Evolutionary conservation across 441 rosid species (phyloP).

Genomic region (Corymbia calophylla): DNA sequence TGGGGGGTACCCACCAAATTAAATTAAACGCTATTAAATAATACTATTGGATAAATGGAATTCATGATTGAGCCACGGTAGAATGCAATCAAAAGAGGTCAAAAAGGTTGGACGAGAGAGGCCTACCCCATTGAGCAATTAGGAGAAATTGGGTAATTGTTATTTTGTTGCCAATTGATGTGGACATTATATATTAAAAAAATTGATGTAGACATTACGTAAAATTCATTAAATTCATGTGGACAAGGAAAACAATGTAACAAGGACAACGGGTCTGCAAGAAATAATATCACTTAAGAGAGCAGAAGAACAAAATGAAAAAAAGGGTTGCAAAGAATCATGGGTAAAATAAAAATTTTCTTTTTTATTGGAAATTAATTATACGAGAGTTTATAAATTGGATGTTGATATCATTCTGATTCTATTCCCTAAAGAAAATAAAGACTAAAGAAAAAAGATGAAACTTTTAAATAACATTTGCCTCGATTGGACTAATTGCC

Average conservation of each 20-base stretch:
- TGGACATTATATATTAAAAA: neutral
- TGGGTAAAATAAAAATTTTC: neutral
- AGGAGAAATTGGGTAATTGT: no score
- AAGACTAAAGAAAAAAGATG: neutral
- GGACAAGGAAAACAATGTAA: neutral
- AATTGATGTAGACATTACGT: neutral
- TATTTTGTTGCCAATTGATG: neutral
- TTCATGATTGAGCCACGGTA: fast-evolving
- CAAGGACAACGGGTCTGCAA: neutral
- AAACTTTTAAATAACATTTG: neutral
- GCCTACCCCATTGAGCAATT: neutral
- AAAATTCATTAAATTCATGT: neutral
- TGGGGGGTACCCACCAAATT: neutral
- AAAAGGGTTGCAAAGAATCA: neutral
- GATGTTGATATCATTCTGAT: neutral
- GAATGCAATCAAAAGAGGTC: neutral
- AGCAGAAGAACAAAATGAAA: neutral
- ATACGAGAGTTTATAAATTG: neutral
- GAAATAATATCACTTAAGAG: neutral
- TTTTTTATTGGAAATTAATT: neutral
- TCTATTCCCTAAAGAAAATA: neutral
- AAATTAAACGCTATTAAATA: neutral
- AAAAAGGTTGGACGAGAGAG: no score
- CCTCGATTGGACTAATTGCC: fast-evolving
- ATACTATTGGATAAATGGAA: neutral